Evolutionary conservation across 129 eudicot species (phyloP).

Genomic region (Mikania micrantha): DNA sequence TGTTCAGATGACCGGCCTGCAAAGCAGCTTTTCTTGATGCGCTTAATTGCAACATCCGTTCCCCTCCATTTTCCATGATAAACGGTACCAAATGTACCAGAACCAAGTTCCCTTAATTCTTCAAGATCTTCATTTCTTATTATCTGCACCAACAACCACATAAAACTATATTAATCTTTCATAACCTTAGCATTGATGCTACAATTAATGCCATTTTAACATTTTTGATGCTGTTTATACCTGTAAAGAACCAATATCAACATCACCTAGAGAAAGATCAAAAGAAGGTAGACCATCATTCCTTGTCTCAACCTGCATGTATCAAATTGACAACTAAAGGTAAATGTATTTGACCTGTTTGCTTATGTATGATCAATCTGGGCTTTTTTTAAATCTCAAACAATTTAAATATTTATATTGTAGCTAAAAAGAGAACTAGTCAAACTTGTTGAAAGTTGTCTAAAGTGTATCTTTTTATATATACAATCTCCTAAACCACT

Average conservation of each 20-base stretch:
- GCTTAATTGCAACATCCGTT: slow-evolving; percentile 14
- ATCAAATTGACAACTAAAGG: slow-evolving; percentile 2
- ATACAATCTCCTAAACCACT: not conserved
- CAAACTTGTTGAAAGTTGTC: not conserved
- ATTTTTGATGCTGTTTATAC: slow-evolving; percentile 24
- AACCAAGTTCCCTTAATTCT: slow-evolving; percentile 7
- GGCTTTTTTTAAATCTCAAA: not conserved
- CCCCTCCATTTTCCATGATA: slow-evolving; percentile 16
- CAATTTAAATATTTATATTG: not conserved
- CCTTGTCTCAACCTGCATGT: slow-evolving; percentile 47
- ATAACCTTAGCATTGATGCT: not conserved
- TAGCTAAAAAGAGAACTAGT: not conserved
- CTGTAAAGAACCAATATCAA: slow-evolving; percentile 82
- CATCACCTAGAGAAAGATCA: slow-evolving; percentile 55
- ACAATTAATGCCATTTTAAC: not conserved
- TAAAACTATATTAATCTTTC: not conserved
- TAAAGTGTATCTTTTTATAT: not conserved
- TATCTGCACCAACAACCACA: slow-evolving; percentile 4
- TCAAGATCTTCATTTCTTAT: slow-evolving; percentile 12
- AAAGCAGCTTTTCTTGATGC: slow-evolving; percentile 16
- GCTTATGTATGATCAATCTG: not conserved
- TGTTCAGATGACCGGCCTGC: slow-evolving; percentile 1
- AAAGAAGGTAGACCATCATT: slow-evolving; percentile 53
- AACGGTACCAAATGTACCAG: slow-evolving; percentile 15
- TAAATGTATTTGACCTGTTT: not conserved